These are phyloP conservation scores for Purpureocillium takamizusanense DNA, from an alignment of 2,329 filamentous ascomycete species.

Conservation along the genomic window DNA sequence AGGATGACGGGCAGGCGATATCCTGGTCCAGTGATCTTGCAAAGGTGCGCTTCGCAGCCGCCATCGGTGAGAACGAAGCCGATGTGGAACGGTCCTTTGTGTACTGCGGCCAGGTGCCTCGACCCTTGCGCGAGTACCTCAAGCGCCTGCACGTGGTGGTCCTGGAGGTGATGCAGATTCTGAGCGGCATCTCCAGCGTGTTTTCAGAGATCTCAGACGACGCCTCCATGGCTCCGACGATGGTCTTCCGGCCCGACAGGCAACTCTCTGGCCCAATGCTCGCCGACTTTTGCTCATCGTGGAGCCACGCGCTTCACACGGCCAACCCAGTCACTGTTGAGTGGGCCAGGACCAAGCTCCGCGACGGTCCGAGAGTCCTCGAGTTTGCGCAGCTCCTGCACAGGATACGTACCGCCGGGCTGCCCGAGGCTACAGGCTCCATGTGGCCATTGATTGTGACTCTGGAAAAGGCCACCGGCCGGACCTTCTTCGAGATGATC, in stretches of 20 bases:
- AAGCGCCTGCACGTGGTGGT: constrained; percentile 7
- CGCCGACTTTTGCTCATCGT: background rate
- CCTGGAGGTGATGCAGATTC: constrained; percentile 6
- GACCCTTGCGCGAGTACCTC: constrained; percentile 9
- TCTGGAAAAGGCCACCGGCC: constrained; percentile 2
- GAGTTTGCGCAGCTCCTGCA: constrained; percentile 7
- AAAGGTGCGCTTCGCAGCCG: too few species aligned
- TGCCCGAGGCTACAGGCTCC: background rate
- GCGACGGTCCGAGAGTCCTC: background rate
- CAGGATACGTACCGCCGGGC: background rate
- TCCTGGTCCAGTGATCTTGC: too few species aligned
- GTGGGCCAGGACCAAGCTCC: background rate
- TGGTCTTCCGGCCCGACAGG: background rate
- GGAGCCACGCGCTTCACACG: background rate
- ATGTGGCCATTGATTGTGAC: constrained; percentile 1
- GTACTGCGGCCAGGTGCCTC: constrained; percentile 14
- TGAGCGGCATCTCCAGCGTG: constrained; percentile 10
- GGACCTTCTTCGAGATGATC: background rate
- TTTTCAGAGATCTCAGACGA: background rate
- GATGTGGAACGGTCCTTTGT: background rate
- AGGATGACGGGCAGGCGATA: too few species aligned
- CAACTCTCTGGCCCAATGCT: background rate
- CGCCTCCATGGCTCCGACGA: background rate
- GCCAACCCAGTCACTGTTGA: background rate
- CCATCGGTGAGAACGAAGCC: too few species aligned